Evolutionary conservation across 108 stramenopile species (phyloP), one percentile per base, ranked within the genome.

Genomic region (Ochromonas danica): DNA sequence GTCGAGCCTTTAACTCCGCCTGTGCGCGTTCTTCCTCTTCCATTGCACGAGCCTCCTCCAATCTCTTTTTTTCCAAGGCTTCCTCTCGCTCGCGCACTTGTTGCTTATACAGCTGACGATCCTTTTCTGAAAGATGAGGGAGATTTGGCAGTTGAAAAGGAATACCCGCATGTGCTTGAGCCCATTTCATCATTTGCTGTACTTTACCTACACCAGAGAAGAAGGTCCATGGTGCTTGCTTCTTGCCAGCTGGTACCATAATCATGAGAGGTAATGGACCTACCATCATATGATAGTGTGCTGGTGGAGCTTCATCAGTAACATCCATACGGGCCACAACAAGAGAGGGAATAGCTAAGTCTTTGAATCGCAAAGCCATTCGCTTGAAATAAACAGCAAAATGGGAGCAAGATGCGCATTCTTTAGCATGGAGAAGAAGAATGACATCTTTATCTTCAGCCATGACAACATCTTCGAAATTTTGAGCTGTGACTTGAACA

Each of bases 141-240:
- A 83, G 71, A 6, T 30, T 78, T 31, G 83, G 83, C n/a, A 83
- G 79, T 6, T 83, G 77, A 70, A 83, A 83, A 36, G 78, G 74
- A 27, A 81, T 82, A 40, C 81, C 81, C 28, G 83, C 79, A 61
- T 80, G 79, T 14, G 77, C 40, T 39, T 83, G 81, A 14, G 79
- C 17, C 83, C 83, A 83, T 31, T 67, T 82, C 81, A 83, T 83
- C 31, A 83, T 1, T 27, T 81, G 45, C 28, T 81, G 77, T 25
- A 82, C 83, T 81, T 83, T 83, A 78, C 83, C 83, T 22, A 83
- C 62, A 35, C 83, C 83, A 14, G 83, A 83, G 62, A 71, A 83
- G 25, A 70, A 83, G 35, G 65, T 83, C 51, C 10, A 84, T 10
- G 83, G 83, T 22, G 83, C 61, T 14, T 38, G 36, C 36, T 84